Conservation (phyloP, 2,329 filamentous ascomycete species). For the Bipolaris cookei region DNA sequence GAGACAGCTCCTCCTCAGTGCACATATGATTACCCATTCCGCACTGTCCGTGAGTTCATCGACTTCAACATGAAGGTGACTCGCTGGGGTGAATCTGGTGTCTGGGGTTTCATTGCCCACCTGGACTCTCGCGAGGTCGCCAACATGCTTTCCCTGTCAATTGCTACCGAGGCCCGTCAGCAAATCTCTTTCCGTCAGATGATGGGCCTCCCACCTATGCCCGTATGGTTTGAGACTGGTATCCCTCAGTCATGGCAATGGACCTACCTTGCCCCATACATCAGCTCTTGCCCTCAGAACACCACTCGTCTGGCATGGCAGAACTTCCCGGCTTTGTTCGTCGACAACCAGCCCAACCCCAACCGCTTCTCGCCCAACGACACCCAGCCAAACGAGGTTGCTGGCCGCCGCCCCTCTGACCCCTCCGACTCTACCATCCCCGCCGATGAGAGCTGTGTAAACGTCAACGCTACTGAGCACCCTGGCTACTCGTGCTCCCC, state of each 20-base stretch:
- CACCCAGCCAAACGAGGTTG: constrained; percentile 68
- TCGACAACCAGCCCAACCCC: constrained; percentile 79
- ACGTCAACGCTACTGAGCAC: constrained; percentile 60
- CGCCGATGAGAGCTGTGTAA: constrained; percentile 61
- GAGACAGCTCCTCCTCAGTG: constrained; percentile 73
- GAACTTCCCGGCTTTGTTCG: constrained; percentile 75
- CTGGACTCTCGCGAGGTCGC: constrained; percentile 77
- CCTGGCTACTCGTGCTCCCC: constrained; percentile 66
- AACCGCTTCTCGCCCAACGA: constrained; percentile 69
- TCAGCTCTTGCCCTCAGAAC: constrained; percentile 74
- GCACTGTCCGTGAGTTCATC: constrained; percentile 75
- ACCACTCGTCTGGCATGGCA: constrained; percentile 81
- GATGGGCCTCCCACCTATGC: constrained; percentile 78
- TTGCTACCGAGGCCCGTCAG: constrained; percentile 80
- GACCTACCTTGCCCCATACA: constrained; percentile 81
- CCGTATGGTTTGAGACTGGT: constrained; percentile 79
- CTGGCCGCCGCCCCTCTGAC: constrained; percentile 64
- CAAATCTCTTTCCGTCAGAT: constrained; percentile 87
- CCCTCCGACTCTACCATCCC: constrained; percentile 58
- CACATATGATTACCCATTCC: constrained; percentile 81
- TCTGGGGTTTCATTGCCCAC: constrained; percentile 81
- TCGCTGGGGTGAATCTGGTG: constrained; percentile 77
- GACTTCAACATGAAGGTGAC: constrained; percentile 89
- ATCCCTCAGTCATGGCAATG: constrained; percentile 86
- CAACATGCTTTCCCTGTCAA: constrained; percentile 75